Percentiles rank a stretch among this genome's conserved stretches.
These are phyloP conservation scores for Tuber magnatum DNA, from an alignment of 495 filamentous ascomycete species.

Conservation along the genomic window DNA sequence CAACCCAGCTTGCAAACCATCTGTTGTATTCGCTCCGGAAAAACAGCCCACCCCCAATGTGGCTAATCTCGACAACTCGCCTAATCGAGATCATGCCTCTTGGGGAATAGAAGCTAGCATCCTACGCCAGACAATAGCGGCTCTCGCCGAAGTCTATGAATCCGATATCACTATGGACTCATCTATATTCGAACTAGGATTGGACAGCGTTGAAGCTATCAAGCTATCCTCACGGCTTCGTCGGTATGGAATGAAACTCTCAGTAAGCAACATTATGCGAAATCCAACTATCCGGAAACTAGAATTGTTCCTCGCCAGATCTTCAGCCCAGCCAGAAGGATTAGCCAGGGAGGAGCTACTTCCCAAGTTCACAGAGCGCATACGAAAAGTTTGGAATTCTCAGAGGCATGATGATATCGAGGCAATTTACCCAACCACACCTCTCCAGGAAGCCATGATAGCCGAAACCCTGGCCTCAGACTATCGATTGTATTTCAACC, in stretches of 20 bases:
- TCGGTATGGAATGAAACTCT: constrained; percentile 51
- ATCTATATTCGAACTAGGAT: constrained; percentile 57
- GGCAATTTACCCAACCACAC: constrained; percentile 56
- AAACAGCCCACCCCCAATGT: background rate
- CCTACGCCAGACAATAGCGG: constrained; percentile 56
- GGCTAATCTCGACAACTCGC: constrained; percentile 3
- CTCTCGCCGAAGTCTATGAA: constrained; percentile 50
- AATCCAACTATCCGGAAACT: constrained; percentile 58
- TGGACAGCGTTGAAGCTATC: constrained; percentile 64
- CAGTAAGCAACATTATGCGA: constrained; percentile 62
- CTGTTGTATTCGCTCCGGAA: background rate
- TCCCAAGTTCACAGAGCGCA: constrained; percentile 38
- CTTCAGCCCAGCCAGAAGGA: background rate
- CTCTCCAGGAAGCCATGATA: constrained; percentile 77
- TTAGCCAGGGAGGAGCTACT: constrained; percentile 25
- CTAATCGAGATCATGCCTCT: constrained; percentile 41
- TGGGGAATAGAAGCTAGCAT: constrained; percentile 50
- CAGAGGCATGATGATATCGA: constrained; percentile 46
- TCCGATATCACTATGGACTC: constrained; percentile 49
- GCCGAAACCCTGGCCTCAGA: constrained; percentile 62
- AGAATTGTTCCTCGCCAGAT: constrained; percentile 29
- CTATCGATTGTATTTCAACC: constrained; percentile 69
- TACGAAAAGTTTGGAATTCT: constrained; percentile 43
- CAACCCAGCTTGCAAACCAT: constrained; percentile 13
- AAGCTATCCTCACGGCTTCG: constrained; percentile 62